These are phyloP conservation scores for Diplodia scrobiculata DNA, from an alignment of 2,329 filamentous ascomycete species.

Conservation along the genomic window DNA sequence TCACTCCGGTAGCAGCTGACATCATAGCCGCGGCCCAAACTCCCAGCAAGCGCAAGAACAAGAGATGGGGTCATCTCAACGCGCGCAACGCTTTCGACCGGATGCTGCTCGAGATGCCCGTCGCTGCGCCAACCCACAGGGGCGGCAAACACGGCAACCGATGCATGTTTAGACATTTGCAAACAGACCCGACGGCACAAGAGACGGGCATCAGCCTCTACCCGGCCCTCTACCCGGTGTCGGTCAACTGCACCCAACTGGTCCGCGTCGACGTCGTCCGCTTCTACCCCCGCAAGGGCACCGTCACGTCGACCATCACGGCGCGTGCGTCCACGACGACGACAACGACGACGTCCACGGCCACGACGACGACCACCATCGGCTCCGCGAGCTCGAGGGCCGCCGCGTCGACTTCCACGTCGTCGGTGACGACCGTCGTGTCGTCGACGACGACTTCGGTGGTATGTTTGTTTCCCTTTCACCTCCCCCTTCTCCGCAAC, in stretches of 20 bases:
- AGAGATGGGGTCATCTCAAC: background rate
- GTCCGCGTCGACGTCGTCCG: background rate
- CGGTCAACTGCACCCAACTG: background rate
- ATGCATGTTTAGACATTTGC: background rate
- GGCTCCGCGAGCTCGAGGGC: background rate
- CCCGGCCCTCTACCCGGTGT: background rate
- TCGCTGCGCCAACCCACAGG: too few species aligned
- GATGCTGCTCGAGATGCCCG: background rate
- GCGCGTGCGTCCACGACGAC: background rate
- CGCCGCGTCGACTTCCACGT: background rate
- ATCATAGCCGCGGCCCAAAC: background rate
- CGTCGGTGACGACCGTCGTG: background rate
- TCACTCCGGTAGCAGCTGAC: background rate
- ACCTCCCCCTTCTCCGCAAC: too few species aligned
- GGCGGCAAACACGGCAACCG: background rate
- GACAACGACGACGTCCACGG: background rate
- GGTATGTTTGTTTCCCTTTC: background rate
- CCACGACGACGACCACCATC: background rate
- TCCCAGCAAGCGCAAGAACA: conserved; percentile 1
- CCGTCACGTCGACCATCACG: background rate
- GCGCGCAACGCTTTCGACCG: background rate
- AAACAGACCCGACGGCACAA: background rate
- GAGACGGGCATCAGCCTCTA: background rate
- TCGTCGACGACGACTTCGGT: background rate
- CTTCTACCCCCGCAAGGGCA: background rate